A percentile compares a stretch with the other conserved stretches of the same genome.
These are phyloP conservation scores for Saccharomyces paradoxus DNA, from an alignment of 805 yeast genomes.

Conservation along the genomic window DNA sequence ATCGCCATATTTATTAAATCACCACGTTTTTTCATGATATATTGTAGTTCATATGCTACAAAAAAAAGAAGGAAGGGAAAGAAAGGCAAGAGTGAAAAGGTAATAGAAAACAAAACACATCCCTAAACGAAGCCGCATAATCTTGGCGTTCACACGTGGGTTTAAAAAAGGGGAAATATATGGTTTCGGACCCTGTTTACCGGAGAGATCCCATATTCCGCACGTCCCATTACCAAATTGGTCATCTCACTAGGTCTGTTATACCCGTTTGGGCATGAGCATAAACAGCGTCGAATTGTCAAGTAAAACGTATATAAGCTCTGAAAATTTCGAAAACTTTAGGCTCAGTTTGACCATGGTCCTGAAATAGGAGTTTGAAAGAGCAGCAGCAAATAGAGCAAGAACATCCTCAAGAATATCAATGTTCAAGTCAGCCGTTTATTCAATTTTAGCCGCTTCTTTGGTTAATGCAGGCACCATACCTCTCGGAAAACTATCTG, in stretches of 20 bases:
- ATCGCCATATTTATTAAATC: neutral
- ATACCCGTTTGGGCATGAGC: neutral
- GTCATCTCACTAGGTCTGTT: neutral
- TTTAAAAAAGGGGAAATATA: neutral
- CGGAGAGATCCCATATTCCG: neutral
- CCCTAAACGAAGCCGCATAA: neutral
- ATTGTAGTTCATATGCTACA: constrained; percentile 3
- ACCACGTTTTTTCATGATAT: neutral
- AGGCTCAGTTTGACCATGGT: neutral
- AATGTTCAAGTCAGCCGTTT: neutral
- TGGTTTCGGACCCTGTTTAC: neutral
- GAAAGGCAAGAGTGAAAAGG: too few species aligned
- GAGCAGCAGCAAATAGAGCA: neutral
- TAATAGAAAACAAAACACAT: too few species aligned
- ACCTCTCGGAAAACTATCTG: neutral
- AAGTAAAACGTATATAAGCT: neutral
- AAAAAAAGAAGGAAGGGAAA: neutral
- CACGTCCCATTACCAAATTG: neutral
- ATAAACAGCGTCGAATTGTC: neutral
- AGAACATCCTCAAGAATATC: neutral
- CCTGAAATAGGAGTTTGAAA: constrained; percentile 23
- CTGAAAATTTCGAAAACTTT: neutral
- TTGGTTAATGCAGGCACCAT: neutral
- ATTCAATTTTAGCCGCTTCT: neutral
- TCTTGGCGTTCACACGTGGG: neutral